These are phyloP conservation scores for Ascochyta clinopodiicola DNA, from an alignment of 2,329 filamentous ascomycete genomes.

Conservation along the genomic window DNA sequence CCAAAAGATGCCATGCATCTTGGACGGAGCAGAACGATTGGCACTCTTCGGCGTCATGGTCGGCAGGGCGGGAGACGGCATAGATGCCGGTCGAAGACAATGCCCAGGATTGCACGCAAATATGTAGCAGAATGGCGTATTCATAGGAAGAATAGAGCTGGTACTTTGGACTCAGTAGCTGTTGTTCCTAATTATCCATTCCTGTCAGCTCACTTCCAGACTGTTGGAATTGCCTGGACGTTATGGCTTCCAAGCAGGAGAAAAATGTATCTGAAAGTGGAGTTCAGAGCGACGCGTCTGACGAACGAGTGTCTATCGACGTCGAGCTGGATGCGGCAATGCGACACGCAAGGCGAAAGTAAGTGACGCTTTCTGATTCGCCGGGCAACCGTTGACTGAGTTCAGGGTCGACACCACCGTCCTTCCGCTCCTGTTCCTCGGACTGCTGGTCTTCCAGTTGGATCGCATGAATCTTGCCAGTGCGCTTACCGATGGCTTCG, in stretches of 20 bases:
- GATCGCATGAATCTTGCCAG: slow-evolving; percentile 62
- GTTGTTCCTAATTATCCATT: background rate
- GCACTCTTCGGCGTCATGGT: slow-evolving; percentile 12
- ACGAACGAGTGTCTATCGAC: slow-evolving; percentile 5
- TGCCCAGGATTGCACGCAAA: background rate
- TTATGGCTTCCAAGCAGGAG: slow-evolving; percentile 19
- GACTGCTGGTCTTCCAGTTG: slow-evolving; percentile 59
- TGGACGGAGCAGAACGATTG: background rate
- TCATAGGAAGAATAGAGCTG: slow-evolving; percentile 1
- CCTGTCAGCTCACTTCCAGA: background rate
- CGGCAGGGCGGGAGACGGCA: slow-evolving; percentile 18
- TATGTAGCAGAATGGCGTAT: slow-evolving; percentile 6
- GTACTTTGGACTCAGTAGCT: background rate
- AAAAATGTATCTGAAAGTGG: slow-evolving; percentile 13
- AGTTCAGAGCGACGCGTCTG: slow-evolving; percentile 13
- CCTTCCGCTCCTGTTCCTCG: slow-evolving; percentile 57
- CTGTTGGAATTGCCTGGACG: background rate
- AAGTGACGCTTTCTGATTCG: background rate
- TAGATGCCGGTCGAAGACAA: slow-evolving; percentile 20
- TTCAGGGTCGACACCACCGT: slow-evolving; percentile 56
- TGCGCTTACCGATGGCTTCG: slow-evolving; percentile 58
- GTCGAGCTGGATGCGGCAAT: slow-evolving; percentile 18
- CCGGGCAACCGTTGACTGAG: background rate
- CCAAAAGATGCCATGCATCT: slow-evolving; percentile 5
- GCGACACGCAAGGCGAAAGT: slow-evolving; percentile 30